Conservation (phyloP, 352 stramenopile species). For the Globisporangium cederbergense region DNA sequence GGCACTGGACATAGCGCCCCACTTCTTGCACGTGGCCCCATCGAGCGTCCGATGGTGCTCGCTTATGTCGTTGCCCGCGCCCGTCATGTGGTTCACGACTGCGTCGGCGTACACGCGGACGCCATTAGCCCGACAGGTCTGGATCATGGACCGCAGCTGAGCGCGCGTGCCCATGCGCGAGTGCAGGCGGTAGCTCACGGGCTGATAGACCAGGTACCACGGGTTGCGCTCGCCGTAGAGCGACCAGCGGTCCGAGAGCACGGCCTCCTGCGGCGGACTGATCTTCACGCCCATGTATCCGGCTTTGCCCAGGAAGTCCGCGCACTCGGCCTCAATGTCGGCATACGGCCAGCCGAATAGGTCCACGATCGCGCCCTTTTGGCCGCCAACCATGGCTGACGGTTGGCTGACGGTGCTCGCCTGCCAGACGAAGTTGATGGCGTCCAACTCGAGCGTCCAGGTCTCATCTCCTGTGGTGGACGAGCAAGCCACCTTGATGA, state of each 20-base stretch:
- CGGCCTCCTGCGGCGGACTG: constrained; percentile 54
- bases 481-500: constrained; percentile 30
- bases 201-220: constrained; percentile 70
- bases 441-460: constrained; percentile 45
- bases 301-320: constrained; percentile 54
- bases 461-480: constrained; percentile 7
- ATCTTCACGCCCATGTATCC: constrained; percentile 75
- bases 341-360: constrained; percentile 67
- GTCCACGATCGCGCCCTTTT: constrained; percentile 64
- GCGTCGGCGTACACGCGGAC: constrained; percentile 62
- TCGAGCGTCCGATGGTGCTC: constrained; percentile 25
- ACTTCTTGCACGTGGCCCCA: constrained; percentile 26
- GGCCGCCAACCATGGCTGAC: constrained; percentile 33
- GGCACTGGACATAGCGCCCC: constrained; percentile 34
- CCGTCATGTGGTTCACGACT: constrained; percentile 60
- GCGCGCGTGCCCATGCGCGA: constrained; percentile 48
- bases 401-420: constrained; percentile 28
- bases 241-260: constrained; percentile 41
- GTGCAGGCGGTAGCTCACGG: constrained; percentile 59
- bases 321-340: constrained; percentile 62
- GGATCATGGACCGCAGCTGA: constrained; percentile 58
- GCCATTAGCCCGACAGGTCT: constrained; percentile 56
- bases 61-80: constrained; percentile 40
- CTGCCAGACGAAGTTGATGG: constrained; percentile 70
- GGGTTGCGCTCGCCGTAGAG: constrained; percentile 47